Evolutionary conservation across 2,329 filamentous ascomycete genomes (phyloP), one percentile per base, ranked within the genome.

Genomic region (Alternaria brassicicola): DNA sequence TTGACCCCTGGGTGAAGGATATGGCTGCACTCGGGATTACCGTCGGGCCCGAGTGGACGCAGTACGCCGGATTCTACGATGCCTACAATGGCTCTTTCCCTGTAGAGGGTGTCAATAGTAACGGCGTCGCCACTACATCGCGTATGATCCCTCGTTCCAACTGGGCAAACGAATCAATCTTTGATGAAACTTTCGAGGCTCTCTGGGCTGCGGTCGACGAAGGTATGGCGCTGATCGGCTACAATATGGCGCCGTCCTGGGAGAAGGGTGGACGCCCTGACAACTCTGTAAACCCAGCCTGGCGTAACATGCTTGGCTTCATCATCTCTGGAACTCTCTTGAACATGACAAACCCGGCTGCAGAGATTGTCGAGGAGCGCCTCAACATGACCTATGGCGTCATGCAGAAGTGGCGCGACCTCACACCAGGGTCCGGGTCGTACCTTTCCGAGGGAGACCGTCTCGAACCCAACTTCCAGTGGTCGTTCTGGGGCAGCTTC

Each of bases 271-370:
- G 47, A n/a, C 25, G 47, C 36, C 47, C 47, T n/a, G 36, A 50
- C n/a, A 50, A 50, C 8, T 50, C 47, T 15, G 47, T 50, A 25
- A 50, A 50, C 33, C 47, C 47, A 30, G 47, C 47, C 17, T 50
- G 47, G 47, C 35, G 47, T n/a, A 6, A 41, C 47, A 39, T 39
- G 47, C 33, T 50, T 15, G 47, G 47, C 21, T 50, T 50, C 25
- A 41, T 50, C 35, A 50, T 50, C 12, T 28, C 47, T 4, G 47
- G 35, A 2, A 39, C 23, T 15, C 25, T 50, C 2, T 25, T 50
- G 3, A 50, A 51, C 9, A 47, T 47, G 43, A 25, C 43, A 17
- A 47, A 47, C 19, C 17, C 43, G 35, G 43, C 43, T 35, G 8
- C 43, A 4, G 43, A 47, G 13, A 47, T 47, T 3, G 17, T 47